Evolutionary conservation across 306 rosid species (phyloP).

Genomic region (Casuarina equisetifolia): DNA sequence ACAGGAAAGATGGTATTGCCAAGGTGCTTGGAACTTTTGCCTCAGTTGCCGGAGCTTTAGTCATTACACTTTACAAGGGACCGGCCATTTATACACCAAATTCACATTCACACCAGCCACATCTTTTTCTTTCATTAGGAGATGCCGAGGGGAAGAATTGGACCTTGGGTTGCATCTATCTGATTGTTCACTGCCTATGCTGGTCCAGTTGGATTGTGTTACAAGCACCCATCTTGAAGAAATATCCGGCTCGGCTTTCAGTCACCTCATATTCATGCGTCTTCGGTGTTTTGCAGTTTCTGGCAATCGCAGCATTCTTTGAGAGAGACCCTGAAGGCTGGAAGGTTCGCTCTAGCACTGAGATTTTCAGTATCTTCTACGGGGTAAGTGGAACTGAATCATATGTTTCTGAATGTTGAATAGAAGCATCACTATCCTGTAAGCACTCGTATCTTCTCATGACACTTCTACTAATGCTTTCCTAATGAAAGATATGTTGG

Average conservation of each 20-base stretch:
- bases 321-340: slow-evolving; percentile 46
- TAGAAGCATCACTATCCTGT: neutral
- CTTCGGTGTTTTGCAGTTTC: slow-evolving; percentile 51
- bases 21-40: slow-evolving; percentile 75
- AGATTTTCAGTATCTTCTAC: slow-evolving; percentile 47
- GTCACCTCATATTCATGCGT: slow-evolving; percentile 52
- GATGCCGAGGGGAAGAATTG: slow-evolving; percentile 48
- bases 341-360: slow-evolving; percentile 44
- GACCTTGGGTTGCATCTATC: slow-evolving; percentile 66
- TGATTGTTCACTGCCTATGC: slow-evolving; percentile 59
- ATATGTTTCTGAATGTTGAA: slow-evolving; percentile 20
- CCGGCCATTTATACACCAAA: slow-evolving; percentile 58
- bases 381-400: slow-evolving; percentile 40
- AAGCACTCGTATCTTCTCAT: neutral
- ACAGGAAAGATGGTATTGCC: slow-evolving; percentile 60
- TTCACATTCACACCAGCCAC: slow-evolving; percentile 27
- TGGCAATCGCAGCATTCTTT: slow-evolving; percentile 34
- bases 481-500: slow-evolving; percentile 2
- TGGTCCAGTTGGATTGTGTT: slow-evolving; percentile 73
- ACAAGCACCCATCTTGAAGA: slow-evolving; percentile 51
- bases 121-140: slow-evolving; percentile 30
- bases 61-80: slow-evolving; percentile 71
- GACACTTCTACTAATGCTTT: neutral
- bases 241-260: slow-evolving; percentile 45
- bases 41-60: slow-evolving; percentile 69